A percentile compares a stretch with the other conserved stretches of the same genome.
Conservation (phyloP, 495 filamentous ascomycete species). For the Cladorrhinum samala region DNA sequence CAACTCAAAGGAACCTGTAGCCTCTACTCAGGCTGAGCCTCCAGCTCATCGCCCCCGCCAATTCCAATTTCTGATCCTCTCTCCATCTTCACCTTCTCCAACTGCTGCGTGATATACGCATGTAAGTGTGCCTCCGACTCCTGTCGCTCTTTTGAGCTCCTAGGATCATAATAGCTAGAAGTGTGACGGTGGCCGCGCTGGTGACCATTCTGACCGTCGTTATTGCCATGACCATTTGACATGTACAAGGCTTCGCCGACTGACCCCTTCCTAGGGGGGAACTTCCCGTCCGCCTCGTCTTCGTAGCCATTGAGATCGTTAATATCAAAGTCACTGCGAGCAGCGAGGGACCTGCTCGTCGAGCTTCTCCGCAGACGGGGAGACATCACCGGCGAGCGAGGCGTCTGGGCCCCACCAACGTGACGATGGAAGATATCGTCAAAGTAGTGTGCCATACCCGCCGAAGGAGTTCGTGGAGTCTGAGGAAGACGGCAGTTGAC, state of each 20-base stretch:
- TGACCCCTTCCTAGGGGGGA: conserved; percentile 1
- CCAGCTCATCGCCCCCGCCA: conserved; percentile 47
- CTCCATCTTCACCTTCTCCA: conserved; percentile 51
- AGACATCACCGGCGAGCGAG: conserved; percentile 34
- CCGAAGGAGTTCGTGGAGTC: conserved; percentile 79
- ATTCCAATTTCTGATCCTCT: conserved; percentile 28
- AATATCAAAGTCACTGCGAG: conserved; percentile 69
- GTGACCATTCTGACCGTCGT: too few species aligned
- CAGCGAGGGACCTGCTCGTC: conserved; percentile 77
- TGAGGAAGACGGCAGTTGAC: conserved; percentile 88
- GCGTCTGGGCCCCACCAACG: conserved; percentile 21
- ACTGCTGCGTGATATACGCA: conserved; percentile 64
- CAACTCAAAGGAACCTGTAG: too few species aligned
- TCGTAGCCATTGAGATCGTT: conserved; percentile 30
- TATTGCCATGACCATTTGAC: not conserved
- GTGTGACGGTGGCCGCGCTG: conserved; percentile 6
- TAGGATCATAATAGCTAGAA: conserved; percentile 23
- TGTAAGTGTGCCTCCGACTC: conserved; percentile 61
- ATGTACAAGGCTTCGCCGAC: not conserved
- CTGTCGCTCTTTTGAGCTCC: conserved; percentile 36
- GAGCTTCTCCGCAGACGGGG: conserved; percentile 69
- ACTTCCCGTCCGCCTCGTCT: conserved; percentile 23
- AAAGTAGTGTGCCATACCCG: conserved; percentile 85
- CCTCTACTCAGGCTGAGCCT: conserved; percentile 32
- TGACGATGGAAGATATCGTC: conserved; percentile 76